Evolutionary conservation across 257 asterid genomes (phyloP), one percentile per base, ranked within the genome.

Genomic region (Nicotiana paniculata): DNA sequence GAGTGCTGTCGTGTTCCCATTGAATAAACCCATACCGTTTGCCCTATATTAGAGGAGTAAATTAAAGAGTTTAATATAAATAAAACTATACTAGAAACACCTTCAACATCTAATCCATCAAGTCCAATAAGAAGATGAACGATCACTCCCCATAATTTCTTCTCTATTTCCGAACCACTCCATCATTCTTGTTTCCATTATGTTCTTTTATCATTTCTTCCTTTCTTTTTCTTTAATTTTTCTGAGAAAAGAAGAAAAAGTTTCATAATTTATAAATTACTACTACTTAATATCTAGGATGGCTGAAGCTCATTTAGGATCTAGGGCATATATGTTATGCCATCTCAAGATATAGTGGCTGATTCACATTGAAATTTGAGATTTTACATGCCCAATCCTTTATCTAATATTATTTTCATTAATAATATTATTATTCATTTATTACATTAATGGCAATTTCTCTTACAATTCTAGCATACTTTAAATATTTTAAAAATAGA

Each of bases 71-170:
- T 12, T 66, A 43, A 43, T 43, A 77, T 57, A 18, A 77, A 77
- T 1, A 70, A 70, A 43, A 21, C 59, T 21, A 32, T 32, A 24
- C 59, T 70, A 21, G 48, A 48, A 53, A 37, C 77, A 81, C 87
- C 72, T 69, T 86, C 83, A 82, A 85, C 81, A 81, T 87, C 91
- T 85, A 84, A 88, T 85, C 85, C 53, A 82, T 85, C 84, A 70
- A 70, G 21, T 70, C 78, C 32, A 43, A 43, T 10, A 1, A 43
- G 24, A 69, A 35, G 77, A 70, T 70, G 18, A 21, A 21, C 24
- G 24, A 39, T 54, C 58, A 21, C 78, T 26, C 82, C 74, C 37
- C 43, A 69, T 77, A 39, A 83, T 86, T 62, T 62, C 68, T 66
- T 81, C n/a, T 32, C 43, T 77, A 75, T 77, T 81, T 61, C 76